Evolutionary conservation across 306 rosid genomes (phyloP), one percentile per base, ranked within the genome.

Genomic region (Quercus variabilis): DNA sequence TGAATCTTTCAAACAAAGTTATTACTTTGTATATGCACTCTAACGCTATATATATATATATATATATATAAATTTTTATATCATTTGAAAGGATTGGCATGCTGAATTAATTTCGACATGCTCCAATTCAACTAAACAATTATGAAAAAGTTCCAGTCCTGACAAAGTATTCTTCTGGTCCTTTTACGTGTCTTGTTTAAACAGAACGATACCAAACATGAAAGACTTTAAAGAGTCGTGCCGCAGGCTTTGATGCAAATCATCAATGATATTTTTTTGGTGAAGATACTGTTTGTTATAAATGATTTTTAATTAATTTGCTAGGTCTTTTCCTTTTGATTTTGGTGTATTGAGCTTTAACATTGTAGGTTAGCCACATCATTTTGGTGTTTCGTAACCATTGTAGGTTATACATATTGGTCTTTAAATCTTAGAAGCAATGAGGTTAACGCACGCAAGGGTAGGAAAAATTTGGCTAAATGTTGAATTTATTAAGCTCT

Each of bases 201-300:
- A 73, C 33, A 73, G 75, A n/a, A 13, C 57, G 73, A 72, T 55
- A 8, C 35, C 62, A 73, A 59, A 11, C 4, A 43, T 23, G 31
- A 21, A 21, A 77, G 58, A 41, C 46, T 41, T 41, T 41, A 41
- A 69, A 77, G 58, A 65, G 46, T 71, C 14, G 65, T 75, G 68
- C 67, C 82, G 14, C 74, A 30, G 78, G 58, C 71, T 73, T 73
- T 51, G 76, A 74, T 73, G 70, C 78, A 79, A 75, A 68, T 10
- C 30, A 49, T 49, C 15, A 1, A 49, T 13, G 46, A 8, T 41
- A 41, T 8, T 41, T 33, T 33, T 41, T 41, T 59, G 15, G 65
- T 21, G 26, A 21, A 25, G n/a, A 25, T 60, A 60, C 2, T 5
- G 46, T 41, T 13, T 49, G 19, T 60, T 26, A 18, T 25, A 23